These are phyloP conservation scores for Silene latifolia DNA, from an alignment of 148 eudicot species.

Conservation along the genomic window DNA sequence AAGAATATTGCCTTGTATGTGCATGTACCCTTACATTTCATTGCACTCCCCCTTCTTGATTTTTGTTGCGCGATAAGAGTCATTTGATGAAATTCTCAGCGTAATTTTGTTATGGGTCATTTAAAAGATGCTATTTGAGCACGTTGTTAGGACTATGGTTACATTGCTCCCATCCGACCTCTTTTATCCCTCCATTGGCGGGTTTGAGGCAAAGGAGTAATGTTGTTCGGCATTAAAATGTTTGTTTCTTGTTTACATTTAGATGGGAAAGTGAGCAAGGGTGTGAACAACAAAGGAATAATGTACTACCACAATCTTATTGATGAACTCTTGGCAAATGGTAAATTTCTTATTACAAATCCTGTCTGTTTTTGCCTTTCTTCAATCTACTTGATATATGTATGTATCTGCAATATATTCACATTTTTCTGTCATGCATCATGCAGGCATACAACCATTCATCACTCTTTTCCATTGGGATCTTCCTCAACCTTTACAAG, in stretches of 20 bases:
- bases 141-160: too few species aligned
- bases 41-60: too few species aligned
- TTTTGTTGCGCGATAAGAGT: too few species aligned
- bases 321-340: constrained; percentile 26
- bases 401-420: background rate
- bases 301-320: constrained; percentile 36
- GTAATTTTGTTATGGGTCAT: too few species aligned
- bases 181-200: too few species aligned
- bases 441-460: constrained; percentile 34
- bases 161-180: too few species aligned
- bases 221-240: too few species aligned
- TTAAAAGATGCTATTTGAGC: too few species aligned
- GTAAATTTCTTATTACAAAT: constrained; percentile 9
- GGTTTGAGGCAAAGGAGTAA: too few species aligned
- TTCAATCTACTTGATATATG: background rate
- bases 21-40: too few species aligned
- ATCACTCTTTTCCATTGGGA: constrained; percentile 50
- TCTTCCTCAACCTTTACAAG: constrained; percentile 34
- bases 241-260: background rate
- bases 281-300: constrained; percentile 33
- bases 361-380: background rate
- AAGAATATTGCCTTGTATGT: constrained; percentile 35
- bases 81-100: too few species aligned
- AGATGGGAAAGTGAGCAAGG: constrained; percentile 38
- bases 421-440: background rate